Base-by-base conservation (phyloP, 441 rosid genomes). In the Jatropha multifida region DNA sequence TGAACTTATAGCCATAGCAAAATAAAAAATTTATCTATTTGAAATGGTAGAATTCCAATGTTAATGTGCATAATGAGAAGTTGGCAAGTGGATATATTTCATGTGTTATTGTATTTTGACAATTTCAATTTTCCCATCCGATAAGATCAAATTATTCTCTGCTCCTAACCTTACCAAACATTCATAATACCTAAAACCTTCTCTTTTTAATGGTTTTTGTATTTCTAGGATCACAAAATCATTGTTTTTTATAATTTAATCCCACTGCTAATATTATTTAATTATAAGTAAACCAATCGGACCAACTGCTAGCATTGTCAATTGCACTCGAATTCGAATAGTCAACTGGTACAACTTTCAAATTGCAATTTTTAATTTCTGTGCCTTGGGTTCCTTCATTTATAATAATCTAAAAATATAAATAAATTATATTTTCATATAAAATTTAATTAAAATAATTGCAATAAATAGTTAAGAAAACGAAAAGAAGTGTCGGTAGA, bases 401-500 rank as follows among this genome's bases (percentile, higher is more conserved):
- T 23, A 23, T 23, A 23, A 23, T 23, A 23, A 23, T 23, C 23
- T 23, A 23, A 23, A 23, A 23, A 23, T 23, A 23, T 23, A 23
- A 23, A 23, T 23, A 23, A 23, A 23, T 23, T 23, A 23, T 46
- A 46, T 46, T 46, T 46, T 46, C 2, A 46, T 9, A 46, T 10
- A 7, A 11, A 51, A 13, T 14, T 26, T 10, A 44, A 18, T 26
- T 27, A 5, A 0, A 32, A 23, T 13, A 5, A 12, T 17, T 20
- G 0, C 0, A 72, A 72, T 44, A 72, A 61, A 4, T 13, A 26
- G 38, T 27, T n/a, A 40, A 54, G 58, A 26, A 20, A 15, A 17
- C 2, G 20, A 76, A 64, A 8, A 4, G 12, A 11, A 70, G 79
- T 81, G 81, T 81, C 81, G 81, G 83, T 77, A 18, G 76, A 2